Evolutionary conservation across 345 rosid genomes (phyloP), one percentile per base, ranked within the genome.

Genomic region (Populus davidiana): DNA sequence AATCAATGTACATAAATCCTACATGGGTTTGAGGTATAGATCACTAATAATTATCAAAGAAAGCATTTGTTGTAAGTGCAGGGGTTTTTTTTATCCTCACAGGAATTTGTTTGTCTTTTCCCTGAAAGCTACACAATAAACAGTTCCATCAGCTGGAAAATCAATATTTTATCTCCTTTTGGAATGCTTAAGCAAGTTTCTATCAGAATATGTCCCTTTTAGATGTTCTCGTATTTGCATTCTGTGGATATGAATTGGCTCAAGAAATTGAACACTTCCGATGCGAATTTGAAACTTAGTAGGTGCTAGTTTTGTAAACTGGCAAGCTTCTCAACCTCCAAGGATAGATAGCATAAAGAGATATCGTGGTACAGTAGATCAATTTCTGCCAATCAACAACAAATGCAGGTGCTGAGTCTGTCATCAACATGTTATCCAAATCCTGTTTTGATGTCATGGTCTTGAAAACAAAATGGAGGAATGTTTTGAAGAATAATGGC

Each of bases 21-120:
- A 63, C 67, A 50, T 70, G 72, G 79, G 64, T 80, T 75, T 52
- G 73, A 64, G 75, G 73, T 75, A 80, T 75, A 80, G 78, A 68
- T 73, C 11, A 39, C 27, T 27, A 12, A 68, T 8, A 38, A 20
- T 67, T 52, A 25, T 38, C 49, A 65, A 66, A 72, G 50, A 72
- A 66, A 73, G 73, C 78, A 74, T 61, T 64, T 36, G 25, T 35
- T 25, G 63, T 50, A 39, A 62, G 20, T n/a, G 44, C 1, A 72
- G n/a, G n/a, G 25, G 47, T 56, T 31, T 38, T 56, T n/a, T 21
- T 61, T n/a, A 27, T 39, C 59, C 65, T 27, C 11, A 21, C n/a
- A 33, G 69, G 56, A 39, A 77, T 69, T 59, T 67, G 61, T 74
- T 70, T 49, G 1, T 66, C 10, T 47, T 14, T 14, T 4, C 52